A percentile compares a stretch with the other conserved stretches of the same genome.
Conservation (phyloP, 148 eudicot genomes). For the Cornus kousa region DNA sequence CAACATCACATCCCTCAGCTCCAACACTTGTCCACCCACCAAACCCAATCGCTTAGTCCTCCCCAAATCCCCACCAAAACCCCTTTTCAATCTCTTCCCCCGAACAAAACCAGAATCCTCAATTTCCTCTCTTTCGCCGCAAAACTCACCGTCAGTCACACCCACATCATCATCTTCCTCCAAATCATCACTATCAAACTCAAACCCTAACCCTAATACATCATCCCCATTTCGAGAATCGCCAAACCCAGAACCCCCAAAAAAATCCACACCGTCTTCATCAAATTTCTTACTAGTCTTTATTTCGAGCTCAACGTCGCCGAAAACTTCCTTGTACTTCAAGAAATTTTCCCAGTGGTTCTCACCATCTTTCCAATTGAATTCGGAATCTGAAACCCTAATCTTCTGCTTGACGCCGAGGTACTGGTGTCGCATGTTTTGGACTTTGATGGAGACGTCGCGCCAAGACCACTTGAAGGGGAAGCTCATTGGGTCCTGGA, state of each 20-base stretch:
- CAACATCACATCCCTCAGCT: slow-evolving; percentile 53
- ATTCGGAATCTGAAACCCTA: slow-evolving; percentile 42
- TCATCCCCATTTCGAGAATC: slow-evolving; percentile 39
- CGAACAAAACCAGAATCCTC: slow-evolving; percentile 23
- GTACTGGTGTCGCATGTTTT: slow-evolving; percentile 95
- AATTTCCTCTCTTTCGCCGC: slow-evolving; percentile 27
- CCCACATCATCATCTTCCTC: slow-evolving; percentile 41
- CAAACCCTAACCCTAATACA: slow-evolving; percentile 38
- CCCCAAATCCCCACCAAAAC: slow-evolving; percentile 22
- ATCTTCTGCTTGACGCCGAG: slow-evolving; percentile 86
- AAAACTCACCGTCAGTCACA: slow-evolving; percentile 16
- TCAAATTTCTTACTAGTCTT: slow-evolving; percentile 28
- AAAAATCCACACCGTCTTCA: slow-evolving; percentile 28
- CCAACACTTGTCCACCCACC: slow-evolving; percentile 54
- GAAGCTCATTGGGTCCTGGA: slow-evolving; percentile 49
- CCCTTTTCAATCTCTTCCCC: slow-evolving; percentile 37
- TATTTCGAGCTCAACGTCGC: slow-evolving; percentile 67
- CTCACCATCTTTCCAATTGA: slow-evolving; percentile 75
- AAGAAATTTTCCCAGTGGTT: slow-evolving; percentile 84
- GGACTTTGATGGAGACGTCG: slow-evolving; percentile 86
- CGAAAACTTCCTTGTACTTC: slow-evolving; percentile 78
- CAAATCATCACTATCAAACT: slow-evolving; percentile 43
- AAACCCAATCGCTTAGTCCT: slow-evolving; percentile 36
- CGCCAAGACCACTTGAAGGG: slow-evolving; percentile 94
- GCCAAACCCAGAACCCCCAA: slow-evolving; percentile 10